Percentiles rank a stretch among this genome's conserved stretches.
phyloP scores from a whole-genome alignment of 441 rosid genomes.

The Euphorbia corollata region DNA sequence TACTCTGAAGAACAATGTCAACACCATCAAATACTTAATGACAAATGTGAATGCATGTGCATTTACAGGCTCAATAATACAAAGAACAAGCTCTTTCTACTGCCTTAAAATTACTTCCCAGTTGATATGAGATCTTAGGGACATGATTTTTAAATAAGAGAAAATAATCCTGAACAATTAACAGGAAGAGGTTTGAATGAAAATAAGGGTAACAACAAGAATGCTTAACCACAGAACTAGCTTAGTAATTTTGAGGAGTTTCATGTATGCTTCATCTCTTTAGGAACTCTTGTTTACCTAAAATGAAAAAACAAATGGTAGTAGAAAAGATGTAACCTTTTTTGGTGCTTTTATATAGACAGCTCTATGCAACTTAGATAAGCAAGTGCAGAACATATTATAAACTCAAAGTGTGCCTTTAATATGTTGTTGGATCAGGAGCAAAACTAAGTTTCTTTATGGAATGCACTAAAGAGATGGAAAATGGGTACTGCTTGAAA shows the following conservation, averaged over 20 bases:
- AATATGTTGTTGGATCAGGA: not conserved
- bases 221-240: not conserved
- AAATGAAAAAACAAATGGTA: not conserved
- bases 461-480: not conserved
- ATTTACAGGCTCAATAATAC: not conserved
- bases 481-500: conserved; percentile 1
- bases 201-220: not conserved
- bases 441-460: not conserved
- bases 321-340: not conserved
- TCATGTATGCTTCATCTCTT: not conserved
- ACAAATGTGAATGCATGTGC: not conserved
- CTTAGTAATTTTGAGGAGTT: not conserved
- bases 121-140: not conserved
- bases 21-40: conserved; percentile 14
- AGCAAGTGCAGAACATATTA: not conserved
- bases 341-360: not conserved
- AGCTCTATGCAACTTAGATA: not conserved
- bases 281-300: not conserved
- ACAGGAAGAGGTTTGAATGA: not conserved
- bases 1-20: conserved; percentile 55
- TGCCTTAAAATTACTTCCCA: not conserved
- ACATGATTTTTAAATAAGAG: not conserved
- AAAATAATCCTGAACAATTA: not conserved
- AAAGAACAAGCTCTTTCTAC: not conserved
- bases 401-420: not conserved